Evolutionary conservation across 1,284 basidiomycete genomes (phyloP).

Genomic region (Phlebopus sp.): DNA sequence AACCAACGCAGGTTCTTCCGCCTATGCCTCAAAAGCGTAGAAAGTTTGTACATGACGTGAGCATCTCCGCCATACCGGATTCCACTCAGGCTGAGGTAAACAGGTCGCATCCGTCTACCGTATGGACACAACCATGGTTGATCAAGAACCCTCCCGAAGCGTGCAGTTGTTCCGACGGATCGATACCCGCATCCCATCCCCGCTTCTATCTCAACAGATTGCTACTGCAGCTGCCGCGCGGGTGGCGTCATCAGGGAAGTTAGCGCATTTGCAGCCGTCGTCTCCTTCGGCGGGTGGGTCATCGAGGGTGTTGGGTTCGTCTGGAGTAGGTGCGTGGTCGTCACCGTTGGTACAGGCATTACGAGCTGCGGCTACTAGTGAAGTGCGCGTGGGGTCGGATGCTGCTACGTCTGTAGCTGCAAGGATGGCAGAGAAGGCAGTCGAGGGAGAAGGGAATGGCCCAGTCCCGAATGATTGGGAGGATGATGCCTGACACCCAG

Average conservation of each 20-base stretch:
- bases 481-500: conserved; percentile 35
- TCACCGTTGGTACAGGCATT: conserved; percentile 21
- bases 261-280: conserved; percentile 48
- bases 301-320: conserved; percentile 9
- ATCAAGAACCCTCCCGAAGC: conserved; percentile 78
- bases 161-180: conserved; percentile 79
- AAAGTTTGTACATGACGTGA: conserved; percentile 74
- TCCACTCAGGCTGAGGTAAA: not conserved
- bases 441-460: conserved; percentile 12
- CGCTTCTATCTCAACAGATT: conserved; percentile 55
- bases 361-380: conserved; percentile 1
- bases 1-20: conserved; percentile 72
- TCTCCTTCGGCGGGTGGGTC: conserved; percentile 18
- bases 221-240: conserved; percentile 3
- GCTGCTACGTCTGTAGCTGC: not conserved
- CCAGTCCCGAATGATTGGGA: conserved; percentile 53
- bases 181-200: conserved; percentile 74
- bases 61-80: conserved; percentile 23
- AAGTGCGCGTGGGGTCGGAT: conserved; percentile 3
- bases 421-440: not conserved
- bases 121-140: conserved; percentile 80
- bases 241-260: conserved; percentile 44
- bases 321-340: conserved; percentile 17
- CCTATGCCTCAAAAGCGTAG: conserved; percentile 78
- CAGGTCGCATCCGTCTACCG: conserved; percentile 75